Evolutionary conservation across 2,329 filamentous ascomycete genomes (phyloP).

Genomic region (Alternaria tenuissima): DNA sequence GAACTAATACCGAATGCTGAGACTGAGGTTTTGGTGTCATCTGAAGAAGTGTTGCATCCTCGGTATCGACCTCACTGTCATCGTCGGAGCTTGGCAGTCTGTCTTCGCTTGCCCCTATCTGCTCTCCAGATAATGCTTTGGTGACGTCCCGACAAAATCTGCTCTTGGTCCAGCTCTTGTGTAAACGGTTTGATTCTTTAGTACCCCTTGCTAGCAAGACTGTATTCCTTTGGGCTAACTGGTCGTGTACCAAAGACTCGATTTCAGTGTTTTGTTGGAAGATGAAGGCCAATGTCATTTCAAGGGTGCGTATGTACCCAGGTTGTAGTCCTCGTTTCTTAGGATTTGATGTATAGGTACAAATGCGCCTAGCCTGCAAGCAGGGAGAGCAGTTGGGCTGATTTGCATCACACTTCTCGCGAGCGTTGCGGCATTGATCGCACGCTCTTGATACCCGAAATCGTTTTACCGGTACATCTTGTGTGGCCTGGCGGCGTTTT

Average conservation of each 20-base stretch:
- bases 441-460: conserved; percentile 73
- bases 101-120: conserved; percentile 18
- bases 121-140: conserved; percentile 62
- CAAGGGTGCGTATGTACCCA: conserved; percentile 56
- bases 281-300: conserved; percentile 65
- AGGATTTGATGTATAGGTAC: conserved; percentile 74
- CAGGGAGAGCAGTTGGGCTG: conserved; percentile 73
- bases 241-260: conserved; percentile 64
- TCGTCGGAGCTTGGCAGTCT: conserved; percentile 30
- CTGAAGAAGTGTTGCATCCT: conserved; percentile 18
- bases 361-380: conserved; percentile 66
- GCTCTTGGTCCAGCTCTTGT: conserved; percentile 70
- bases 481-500: conserved; percentile 28
- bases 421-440: conserved; percentile 70
- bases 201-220: conserved; percentile 62
- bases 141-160: conserved; percentile 69
- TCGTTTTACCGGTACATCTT: conserved; percentile 53
- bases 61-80: conserved; percentile 33
- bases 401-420: conserved; percentile 76
- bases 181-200: conserved; percentile 63
- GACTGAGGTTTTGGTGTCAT: conserved; percentile 10
- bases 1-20: conserved; percentile 16
- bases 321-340: conserved; percentile 81
- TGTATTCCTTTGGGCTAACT: conserved; percentile 60
- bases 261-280: conserved; percentile 61